A percentile compares a stretch with the other conserved stretches of the same genome.
phyloP scores from a whole-genome alignment of 169 alveolate species.

The Plasmodium gallinaceum region DNA sequence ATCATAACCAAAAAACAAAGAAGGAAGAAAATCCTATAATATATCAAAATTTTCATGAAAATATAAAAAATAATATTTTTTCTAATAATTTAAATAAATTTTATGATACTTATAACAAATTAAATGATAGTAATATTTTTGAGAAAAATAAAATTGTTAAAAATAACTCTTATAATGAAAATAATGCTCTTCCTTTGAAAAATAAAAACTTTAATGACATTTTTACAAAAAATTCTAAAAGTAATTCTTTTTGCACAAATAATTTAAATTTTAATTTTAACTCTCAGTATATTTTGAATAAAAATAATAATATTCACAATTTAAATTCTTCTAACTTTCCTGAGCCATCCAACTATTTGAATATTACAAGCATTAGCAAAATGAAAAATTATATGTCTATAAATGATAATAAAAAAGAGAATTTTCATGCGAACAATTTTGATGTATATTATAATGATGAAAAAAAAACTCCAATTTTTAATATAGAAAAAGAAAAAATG shows the following conservation, averaged over 20 bases:
- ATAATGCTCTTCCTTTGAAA: slow-evolving; percentile 7
- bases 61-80: not conserved
- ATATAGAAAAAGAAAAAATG: not conserved
- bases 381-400: not conserved
- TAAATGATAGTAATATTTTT: slow-evolving; percentile 1
- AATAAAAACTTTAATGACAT: not conserved
- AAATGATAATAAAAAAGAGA: not conserved
- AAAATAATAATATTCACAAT: not conserved
- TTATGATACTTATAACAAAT: slow-evolving; percentile 15
- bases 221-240: slow-evolving; percentile 19
- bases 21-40: slow-evolving; percentile 4
- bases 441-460: not conserved
- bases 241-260: slow-evolving; percentile 43
- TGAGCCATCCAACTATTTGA: slow-evolving; percentile 1
- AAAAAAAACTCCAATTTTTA: not conserved
- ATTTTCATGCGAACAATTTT: not conserved
- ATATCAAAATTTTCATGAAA: not conserved
- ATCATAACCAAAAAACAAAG: not conserved
- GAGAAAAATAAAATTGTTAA: slow-evolving; percentile 12
- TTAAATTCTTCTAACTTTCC: not conserved
- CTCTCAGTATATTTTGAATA: slow-evolving; percentile 1
- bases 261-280: not conserved
- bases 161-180: slow-evolving; percentile 30
- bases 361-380: not conserved
- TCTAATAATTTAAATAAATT: slow-evolving; percentile 19